Evolutionary conservation across 176 grass and related monocot species (phyloP).

Genomic region (Oryza australiensis): DNA sequence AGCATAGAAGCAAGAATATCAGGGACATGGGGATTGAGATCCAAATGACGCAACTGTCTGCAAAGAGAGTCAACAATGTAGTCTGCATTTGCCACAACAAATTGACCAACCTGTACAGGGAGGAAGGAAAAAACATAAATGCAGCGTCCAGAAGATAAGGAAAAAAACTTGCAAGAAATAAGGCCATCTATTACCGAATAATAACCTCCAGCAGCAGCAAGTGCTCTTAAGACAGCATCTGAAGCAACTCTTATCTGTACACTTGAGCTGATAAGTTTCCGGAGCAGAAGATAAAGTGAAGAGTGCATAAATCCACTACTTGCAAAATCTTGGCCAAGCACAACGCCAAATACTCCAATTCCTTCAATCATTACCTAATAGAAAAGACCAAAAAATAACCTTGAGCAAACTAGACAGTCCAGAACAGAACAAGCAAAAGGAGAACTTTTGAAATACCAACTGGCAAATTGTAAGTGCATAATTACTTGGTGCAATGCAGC

Average conservation of each 20-base stretch:
- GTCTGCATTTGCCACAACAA: conserved; percentile 91
- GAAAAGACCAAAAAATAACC: conserved; percentile 11
- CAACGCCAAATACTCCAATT: conserved; percentile 77
- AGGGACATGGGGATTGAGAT: conserved; percentile 82
- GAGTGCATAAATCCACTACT: conserved; percentile 90
- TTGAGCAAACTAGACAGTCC: conserved; percentile 23
- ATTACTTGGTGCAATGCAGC: conserved; percentile 76
- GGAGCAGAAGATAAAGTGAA: conserved; percentile 85
- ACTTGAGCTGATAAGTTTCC: conserved; percentile 78
- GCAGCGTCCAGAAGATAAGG: conserved; percentile 7
- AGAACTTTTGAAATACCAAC: conserved; percentile 32
- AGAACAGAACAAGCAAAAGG: conserved; percentile 30
- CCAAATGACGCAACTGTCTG: conserved; percentile 80
- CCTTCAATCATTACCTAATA: conserved; percentile 90
- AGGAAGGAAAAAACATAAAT: conserved; percentile 34
- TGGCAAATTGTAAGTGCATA: conserved; percentile 29
- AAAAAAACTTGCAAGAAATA: conserved; percentile 21
- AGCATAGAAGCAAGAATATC: conserved; percentile 94
- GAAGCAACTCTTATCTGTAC: conserved; percentile 81
- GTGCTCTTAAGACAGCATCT: conserved; percentile 74
- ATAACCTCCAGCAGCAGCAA: conserved; percentile 67
- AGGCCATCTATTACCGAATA: conserved; percentile 57
- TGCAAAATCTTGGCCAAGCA: conserved; percentile 86
- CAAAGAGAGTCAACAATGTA: conserved; percentile 92
- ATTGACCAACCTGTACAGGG: conserved; percentile 66